phyloP scores from a whole-genome alignment of 2,329 filamentous ascomycete genomes.

The Aspergillus jensenii region DNA sequence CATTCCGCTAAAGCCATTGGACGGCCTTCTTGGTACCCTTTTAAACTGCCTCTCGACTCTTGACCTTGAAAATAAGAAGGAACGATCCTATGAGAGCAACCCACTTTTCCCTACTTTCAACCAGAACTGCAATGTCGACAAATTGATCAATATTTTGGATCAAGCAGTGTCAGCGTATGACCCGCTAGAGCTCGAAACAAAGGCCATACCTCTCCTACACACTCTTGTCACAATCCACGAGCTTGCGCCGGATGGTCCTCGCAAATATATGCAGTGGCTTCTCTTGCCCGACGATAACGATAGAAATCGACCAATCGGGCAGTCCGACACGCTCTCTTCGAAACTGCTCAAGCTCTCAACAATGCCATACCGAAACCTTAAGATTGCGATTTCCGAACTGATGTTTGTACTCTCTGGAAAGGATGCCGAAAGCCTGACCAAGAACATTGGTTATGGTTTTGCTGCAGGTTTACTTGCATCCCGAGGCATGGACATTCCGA shows the following conservation, averaged over 20 bases:
- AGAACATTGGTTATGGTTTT: slow-evolving; percentile 92
- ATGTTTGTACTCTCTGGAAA: slow-evolving; percentile 85
- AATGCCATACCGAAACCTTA: slow-evolving; percentile 70
- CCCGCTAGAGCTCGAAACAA: slow-evolving; percentile 69
- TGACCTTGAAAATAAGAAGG: slow-evolving; percentile 60
- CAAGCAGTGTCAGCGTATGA: slow-evolving; percentile 63
- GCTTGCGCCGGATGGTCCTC: slow-evolving; percentile 62
- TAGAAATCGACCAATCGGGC: slow-evolving; percentile 73
- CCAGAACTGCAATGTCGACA: slow-evolving; percentile 59
- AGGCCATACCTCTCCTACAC: slow-evolving; percentile 71
- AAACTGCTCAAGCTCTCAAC: slow-evolving; percentile 75
- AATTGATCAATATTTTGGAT: slow-evolving; percentile 70
- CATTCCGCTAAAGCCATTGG: slow-evolving; percentile 65
- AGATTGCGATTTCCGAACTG: slow-evolving; percentile 72
- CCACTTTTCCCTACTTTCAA: slow-evolving; percentile 67
- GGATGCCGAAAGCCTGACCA: slow-evolving; percentile 75
- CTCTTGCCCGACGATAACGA: slow-evolving; percentile 78
- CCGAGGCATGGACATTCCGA: slow-evolving; percentile 75
- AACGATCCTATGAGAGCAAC: slow-evolving; percentile 43
- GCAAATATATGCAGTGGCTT: slow-evolving; percentile 61
- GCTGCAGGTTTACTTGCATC: slow-evolving; percentile 87
- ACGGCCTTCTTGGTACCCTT: slow-evolving; percentile 68
- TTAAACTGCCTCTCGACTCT: slow-evolving; percentile 82
- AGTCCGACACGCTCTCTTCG: slow-evolving; percentile 70
- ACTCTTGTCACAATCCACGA: slow-evolving; percentile 71